Percentiles rank a stretch among this genome's conserved stretches.
phyloP scores from a whole-genome alignment of 2,329 filamentous ascomycete species.

The Fusarium vanettenii region DNA sequence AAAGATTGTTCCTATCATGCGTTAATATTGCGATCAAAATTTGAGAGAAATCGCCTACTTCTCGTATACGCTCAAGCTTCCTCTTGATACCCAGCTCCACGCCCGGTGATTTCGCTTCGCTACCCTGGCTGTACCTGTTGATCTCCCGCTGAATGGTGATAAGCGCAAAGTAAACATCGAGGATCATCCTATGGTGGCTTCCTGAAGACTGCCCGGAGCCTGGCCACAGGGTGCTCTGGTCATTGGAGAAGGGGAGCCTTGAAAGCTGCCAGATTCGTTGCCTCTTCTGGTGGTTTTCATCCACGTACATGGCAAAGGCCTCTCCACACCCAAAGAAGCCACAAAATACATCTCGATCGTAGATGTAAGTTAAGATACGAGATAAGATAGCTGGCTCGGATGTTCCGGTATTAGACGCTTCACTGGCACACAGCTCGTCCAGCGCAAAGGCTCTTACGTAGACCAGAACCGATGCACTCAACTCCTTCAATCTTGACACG shows the following conservation, averaged over 20 bases:
- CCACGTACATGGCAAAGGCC: slow-evolving; percentile 12
- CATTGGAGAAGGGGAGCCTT: background rate
- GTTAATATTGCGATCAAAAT: too few relatives aligned
- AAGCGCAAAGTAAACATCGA: slow-evolving; percentile 17
- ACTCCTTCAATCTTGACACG: background rate
- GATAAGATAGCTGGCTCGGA: slow-evolving; percentile 1
- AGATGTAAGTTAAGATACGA: slow-evolving; percentile 15
- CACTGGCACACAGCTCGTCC: slow-evolving; percentile 9
- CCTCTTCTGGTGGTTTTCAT: slow-evolving; percentile 11
- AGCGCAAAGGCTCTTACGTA: slow-evolving; percentile 1
- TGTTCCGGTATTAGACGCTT: background rate
- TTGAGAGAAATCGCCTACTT: background rate
- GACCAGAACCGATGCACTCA: slow-evolving; percentile 6
- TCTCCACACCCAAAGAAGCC: slow-evolving; percentile 21
- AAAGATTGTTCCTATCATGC: slow-evolving; percentile 15
- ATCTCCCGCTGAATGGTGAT: slow-evolving; percentile 25
- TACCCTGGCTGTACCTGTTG: slow-evolving; percentile 14
- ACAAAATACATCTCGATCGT: slow-evolving; percentile 23
- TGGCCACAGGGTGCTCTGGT: background rate
- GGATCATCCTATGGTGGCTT: background rate
- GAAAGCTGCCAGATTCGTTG: slow-evolving; percentile 16
- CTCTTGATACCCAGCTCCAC: background rate
- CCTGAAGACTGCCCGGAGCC: too few relatives aligned
- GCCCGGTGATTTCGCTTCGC: background rate
- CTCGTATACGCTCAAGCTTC: slow-evolving; percentile 10